These are phyloP conservation scores for Russula vinacea DNA, from an alignment of 768 basidiomycete species.

Conservation along the genomic window DNA sequence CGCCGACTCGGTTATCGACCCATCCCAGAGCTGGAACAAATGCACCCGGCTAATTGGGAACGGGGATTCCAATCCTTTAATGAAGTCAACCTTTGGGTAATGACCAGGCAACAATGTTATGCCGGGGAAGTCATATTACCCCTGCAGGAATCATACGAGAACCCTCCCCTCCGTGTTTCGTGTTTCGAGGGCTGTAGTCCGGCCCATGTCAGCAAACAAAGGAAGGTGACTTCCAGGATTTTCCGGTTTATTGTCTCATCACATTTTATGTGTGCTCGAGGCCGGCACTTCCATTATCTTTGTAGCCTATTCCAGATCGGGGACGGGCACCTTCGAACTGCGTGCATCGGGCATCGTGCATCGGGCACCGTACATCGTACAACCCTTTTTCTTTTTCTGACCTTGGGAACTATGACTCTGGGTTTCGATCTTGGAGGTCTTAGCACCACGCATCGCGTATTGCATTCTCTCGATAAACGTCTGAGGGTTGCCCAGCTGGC, in stretches of 20 bases:
- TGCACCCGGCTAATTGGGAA: constrained; percentile 2
- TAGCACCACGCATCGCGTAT: neutral
- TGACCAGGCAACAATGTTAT: neutral
- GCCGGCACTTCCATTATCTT: neutral
- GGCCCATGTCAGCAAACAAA: constrained; percentile 5
- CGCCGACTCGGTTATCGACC: constrained; percentile 7
- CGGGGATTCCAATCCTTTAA: constrained; percentile 3
- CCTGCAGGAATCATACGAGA: neutral
- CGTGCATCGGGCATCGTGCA: neutral
- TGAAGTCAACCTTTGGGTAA: constrained; percentile 6
- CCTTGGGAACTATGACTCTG: constrained; percentile 2
- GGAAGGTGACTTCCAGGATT: constrained; percentile 6
- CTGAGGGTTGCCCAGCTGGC: neutral
- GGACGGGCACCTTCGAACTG: neutral
- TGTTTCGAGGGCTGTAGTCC: constrained; percentile 12
- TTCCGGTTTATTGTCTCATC: neutral
- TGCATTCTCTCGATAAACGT: neutral
- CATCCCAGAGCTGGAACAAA: neutral
- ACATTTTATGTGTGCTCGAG: neutral
- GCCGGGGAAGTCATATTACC: constrained; percentile 10
- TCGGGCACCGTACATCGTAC: neutral
- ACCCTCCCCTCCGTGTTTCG: constrained; percentile 18
- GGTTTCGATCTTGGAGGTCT: neutral
- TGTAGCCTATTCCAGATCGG: neutral
- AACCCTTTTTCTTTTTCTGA: neutral